phyloP scores from a whole-genome alignment of 768 basidiomycete species.

The Coprinopsis sp. region DNA sequence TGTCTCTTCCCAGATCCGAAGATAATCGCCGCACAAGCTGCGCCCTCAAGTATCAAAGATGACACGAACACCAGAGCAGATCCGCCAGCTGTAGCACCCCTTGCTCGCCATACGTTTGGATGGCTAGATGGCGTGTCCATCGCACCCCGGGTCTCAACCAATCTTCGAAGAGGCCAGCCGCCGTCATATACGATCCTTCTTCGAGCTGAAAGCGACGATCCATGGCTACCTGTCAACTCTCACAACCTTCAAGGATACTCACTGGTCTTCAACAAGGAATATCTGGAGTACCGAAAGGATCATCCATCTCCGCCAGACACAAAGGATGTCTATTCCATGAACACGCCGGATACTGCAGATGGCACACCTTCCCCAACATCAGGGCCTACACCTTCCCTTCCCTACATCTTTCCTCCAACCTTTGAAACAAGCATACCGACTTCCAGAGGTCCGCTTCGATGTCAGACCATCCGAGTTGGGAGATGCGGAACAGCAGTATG shows the following conservation, averaged over 20 bases:
- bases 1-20: not conserved
- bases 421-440: conserved; percentile 1
- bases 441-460: not conserved
- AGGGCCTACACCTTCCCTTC: not conserved
- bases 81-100: not conserved
- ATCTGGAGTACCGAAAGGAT: not conserved
- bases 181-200: not conserved
- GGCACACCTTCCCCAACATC: not conserved
- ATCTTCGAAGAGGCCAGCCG: not conserved
- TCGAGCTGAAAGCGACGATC: conserved; percentile 4
- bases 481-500: conserved; percentile 1
- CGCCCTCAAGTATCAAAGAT: too few relatives aligned
- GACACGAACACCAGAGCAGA: too few relatives aligned
- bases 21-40: not conserved
- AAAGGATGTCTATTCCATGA: too few relatives aligned
- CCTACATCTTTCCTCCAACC: not conserved
- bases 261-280: not conserved
- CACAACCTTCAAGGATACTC: not conserved
- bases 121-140: conserved; percentile 2
- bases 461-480: not conserved
- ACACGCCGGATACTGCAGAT: too few relatives aligned
- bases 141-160: not conserved
- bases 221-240: not conserved
- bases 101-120: not conserved
- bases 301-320: not conserved